Conservation (phyloP, 2,329 filamentous ascomycete species). For the Bipolaris gigantea region DNA sequence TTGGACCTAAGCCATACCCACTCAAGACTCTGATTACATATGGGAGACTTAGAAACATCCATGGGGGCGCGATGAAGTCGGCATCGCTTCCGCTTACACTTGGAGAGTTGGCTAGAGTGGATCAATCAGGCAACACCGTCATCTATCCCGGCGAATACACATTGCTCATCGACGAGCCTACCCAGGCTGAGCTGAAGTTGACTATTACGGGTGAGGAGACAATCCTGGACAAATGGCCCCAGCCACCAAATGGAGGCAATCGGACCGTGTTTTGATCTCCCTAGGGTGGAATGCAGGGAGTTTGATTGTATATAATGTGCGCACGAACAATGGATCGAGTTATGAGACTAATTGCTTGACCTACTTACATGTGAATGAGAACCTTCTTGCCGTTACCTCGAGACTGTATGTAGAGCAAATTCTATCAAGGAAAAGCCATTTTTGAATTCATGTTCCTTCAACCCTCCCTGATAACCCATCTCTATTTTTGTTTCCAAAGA, state of each 20-base stretch:
- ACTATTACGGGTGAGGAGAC: constrained; percentile 50
- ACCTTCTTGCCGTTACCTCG: too few species aligned
- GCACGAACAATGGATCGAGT: too few species aligned
- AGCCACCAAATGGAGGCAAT: constrained; percentile 11
- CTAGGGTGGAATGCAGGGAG: too few species aligned
- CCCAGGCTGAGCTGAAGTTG: constrained; percentile 49
- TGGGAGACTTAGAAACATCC: constrained; percentile 48
- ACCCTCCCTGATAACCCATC: too few species aligned
- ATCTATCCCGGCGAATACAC: constrained; percentile 58
- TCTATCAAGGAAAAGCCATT: too few species aligned
- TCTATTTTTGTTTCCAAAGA: too few species aligned
- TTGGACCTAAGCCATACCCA: constrained; percentile 55
- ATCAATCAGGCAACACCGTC: constrained; percentile 54
- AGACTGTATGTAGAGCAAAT: too few species aligned
- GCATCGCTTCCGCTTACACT: constrained; percentile 51
- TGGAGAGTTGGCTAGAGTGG: constrained; percentile 54
- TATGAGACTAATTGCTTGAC: too few species aligned
- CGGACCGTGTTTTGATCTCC: neutral
- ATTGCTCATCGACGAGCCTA: constrained; percentile 29
- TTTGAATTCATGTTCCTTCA: too few species aligned
- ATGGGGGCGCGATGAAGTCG: constrained; percentile 34
- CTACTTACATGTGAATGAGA: too few species aligned
- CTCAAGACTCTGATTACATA: constrained; percentile 58
- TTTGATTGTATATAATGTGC: neutral
- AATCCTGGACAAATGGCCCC: constrained; percentile 47